Evolutionary conservation across 1,284 basidiomycete species (phyloP).

Genomic region (Marasmius oreades): DNA sequence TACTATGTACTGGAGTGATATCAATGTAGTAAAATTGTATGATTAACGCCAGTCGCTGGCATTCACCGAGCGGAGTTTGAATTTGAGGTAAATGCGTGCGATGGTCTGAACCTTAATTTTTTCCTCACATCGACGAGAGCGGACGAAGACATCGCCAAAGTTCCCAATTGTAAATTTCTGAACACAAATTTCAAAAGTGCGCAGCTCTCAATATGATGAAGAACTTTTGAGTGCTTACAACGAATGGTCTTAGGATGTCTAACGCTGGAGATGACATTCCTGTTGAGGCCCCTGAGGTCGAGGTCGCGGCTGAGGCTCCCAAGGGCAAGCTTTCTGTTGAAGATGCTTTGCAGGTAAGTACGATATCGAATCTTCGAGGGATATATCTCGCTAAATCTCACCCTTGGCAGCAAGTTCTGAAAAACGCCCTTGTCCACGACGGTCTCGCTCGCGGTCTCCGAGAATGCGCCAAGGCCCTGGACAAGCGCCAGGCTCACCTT

Average conservation of each 20-base stretch:
- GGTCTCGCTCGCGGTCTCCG: conserved; percentile 97
- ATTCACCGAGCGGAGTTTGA: background rate
- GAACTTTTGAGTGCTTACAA: conserved; percentile 5
- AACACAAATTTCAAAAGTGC: conserved; percentile 41
- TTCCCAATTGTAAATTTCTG: conserved; percentile 26
- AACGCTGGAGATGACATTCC: conserved; percentile 96
- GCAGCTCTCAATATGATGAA: conserved; percentile 19
- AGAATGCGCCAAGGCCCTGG: conserved; percentile 96
- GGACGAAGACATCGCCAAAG: conserved; percentile 79
- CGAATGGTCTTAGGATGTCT: conserved; percentile 72
- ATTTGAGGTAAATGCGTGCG: background rate
- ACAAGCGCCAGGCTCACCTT: conserved; percentile 98
- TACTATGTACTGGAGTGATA: too few relatives aligned
- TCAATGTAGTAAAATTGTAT: too few relatives aligned
- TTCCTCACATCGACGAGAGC: conserved; percentile 79
- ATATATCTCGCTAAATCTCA: background rate
- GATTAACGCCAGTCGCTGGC: background rate
- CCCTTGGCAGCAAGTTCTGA: conserved; percentile 76
- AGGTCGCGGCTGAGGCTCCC: conserved; percentile 80
- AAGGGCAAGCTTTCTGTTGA: conserved; percentile 96
- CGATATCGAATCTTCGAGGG: background rate
- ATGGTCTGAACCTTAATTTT: background rate
- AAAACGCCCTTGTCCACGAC: conserved; percentile 96
- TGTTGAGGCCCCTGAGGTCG: conserved; percentile 81
- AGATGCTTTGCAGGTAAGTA: conserved; percentile 89